Conservation (phyloP, 75 land plant species). For the Isoetes taiwanensis region DNA sequence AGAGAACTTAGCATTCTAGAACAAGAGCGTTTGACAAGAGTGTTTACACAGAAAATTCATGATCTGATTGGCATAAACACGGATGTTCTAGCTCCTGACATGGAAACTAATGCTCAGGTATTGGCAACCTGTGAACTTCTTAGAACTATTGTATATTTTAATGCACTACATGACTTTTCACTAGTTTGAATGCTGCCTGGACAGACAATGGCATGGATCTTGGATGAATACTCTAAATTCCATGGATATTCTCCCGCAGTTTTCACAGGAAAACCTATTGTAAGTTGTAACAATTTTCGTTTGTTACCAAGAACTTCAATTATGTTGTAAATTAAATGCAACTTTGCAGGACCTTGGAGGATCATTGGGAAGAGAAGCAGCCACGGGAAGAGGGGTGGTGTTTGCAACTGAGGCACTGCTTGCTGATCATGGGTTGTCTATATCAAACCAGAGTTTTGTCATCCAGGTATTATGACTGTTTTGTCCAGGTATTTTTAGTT, state of each 20-base stretch:
- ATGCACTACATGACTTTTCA: background rate
- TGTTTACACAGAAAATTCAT: conserved; percentile 1
- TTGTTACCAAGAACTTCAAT: background rate
- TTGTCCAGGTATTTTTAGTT: background rate
- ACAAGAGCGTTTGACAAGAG: background rate
- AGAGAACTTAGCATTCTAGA: background rate
- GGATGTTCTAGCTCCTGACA: conserved; percentile 1
- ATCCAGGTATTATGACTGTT: background rate
- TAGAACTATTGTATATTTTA: background rate
- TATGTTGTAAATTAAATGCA: background rate
- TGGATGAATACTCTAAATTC: conserved; percentile 7
- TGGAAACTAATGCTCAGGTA: conserved; percentile 8
- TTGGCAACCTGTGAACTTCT: background rate
- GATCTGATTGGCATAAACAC: conserved; percentile 1
- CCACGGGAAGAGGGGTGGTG: conserved; percentile 2
- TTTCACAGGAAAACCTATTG: background rate
- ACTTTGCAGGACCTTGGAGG: conserved; percentile 1
- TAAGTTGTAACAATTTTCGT: background rate
- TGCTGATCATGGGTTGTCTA: conserved; percentile 2
- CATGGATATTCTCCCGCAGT: background rate
- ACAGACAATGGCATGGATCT: conserved; percentile 7
- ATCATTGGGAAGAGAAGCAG: background rate
- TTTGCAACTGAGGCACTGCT: background rate
- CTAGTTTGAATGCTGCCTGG: background rate
- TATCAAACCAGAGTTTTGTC: background rate